A percentile compares a stretch with the other conserved stretches of the same genome.
Conservation (phyloP, 1,284 basidiomycete species). For the Ustilago tritici region DNA sequence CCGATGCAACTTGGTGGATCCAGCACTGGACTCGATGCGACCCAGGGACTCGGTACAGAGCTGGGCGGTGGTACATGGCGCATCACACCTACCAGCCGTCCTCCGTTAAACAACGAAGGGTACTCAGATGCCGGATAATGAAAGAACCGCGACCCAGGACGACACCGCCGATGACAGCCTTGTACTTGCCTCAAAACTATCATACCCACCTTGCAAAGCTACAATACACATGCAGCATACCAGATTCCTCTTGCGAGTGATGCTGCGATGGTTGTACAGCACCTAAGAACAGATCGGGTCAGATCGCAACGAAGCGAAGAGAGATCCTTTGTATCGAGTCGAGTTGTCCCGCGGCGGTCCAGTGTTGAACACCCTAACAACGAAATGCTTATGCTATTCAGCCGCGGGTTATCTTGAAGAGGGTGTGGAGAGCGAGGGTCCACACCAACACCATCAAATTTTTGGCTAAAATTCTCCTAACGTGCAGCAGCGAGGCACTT, state of each 20-base stretch:
- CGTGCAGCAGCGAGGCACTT: not conserved
- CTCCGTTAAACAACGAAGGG: conserved; percentile 41
- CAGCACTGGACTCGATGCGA: conserved; percentile 4
- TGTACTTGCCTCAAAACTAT: not conserved
- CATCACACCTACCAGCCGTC: conserved; percentile 60
- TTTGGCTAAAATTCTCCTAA: not conserved
- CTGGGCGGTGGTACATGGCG: conserved; percentile 16
- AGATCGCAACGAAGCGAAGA: not conserved
- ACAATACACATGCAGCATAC: not conserved
- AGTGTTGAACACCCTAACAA: not conserved
- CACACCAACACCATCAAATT: not conserved
- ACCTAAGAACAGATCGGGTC: not conserved
- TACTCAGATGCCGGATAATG: conserved; percentile 10
- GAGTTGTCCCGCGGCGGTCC: not conserved
- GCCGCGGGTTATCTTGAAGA: conserved; percentile 2
- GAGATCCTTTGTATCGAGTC: not conserved
- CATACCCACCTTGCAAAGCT: not conserved
- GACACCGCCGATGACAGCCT: not conserved
- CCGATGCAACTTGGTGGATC: conserved; percentile 14
- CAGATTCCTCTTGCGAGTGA: not conserved
- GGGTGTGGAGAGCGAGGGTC: conserved; percentile 6
- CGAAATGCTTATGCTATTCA: conserved; percentile 3
- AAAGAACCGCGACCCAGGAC: not conserved
- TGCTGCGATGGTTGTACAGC: not conserved
- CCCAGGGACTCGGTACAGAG: conserved; percentile 10